Base-by-base conservation (phyloP, 116 monocot species). In the Iris pallida region DNA sequence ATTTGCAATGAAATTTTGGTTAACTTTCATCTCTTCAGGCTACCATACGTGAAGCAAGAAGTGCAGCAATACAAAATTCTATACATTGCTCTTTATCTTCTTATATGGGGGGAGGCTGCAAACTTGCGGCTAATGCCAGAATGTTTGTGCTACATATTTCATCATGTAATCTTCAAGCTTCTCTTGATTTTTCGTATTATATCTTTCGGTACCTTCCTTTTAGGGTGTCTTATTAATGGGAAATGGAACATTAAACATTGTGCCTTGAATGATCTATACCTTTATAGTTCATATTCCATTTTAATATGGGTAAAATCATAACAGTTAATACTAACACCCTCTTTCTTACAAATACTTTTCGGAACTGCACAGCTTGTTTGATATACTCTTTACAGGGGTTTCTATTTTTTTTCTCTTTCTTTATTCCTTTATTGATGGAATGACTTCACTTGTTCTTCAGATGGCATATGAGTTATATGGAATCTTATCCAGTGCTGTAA, bases 31-130 rank as follows among this genome's bases (percentile, higher is more conserved):
- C 47, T 8, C 14, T 67, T 20, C 70, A 91, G 91, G 82, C 79
- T 91, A 66, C 91, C 91, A 73, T 80, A 75, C 52, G 75, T 91
- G 57, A 85, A 87, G 80, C 88, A 82, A 44, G 82, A 87, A 80
- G 78, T 79, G 5, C 85, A 87, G 59, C 91, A 91, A 59, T 70
- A 87, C 72, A 91, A 91, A 76, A 57, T 91, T 51, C 71, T 95
- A 54, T 95, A 91, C 66, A 79, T 80, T 69, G 61, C 86, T 56
- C 84, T 95, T 52, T 95, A 91, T 79, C 91, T 95, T 70, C 92
- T 95, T 49, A 85, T 95, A 17, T 95, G 95, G 92, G 95, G 95
- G 11, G 95, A 95, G 77, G 84, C 95, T 65, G 78, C 92, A 66
- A 95, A 95, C 57, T 74, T 95, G 72, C 75, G 95, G 57, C 73